Conservation (phyloP, 2,329 filamentous ascomycete species). For the Furcasterigmium furcatum region DNA sequence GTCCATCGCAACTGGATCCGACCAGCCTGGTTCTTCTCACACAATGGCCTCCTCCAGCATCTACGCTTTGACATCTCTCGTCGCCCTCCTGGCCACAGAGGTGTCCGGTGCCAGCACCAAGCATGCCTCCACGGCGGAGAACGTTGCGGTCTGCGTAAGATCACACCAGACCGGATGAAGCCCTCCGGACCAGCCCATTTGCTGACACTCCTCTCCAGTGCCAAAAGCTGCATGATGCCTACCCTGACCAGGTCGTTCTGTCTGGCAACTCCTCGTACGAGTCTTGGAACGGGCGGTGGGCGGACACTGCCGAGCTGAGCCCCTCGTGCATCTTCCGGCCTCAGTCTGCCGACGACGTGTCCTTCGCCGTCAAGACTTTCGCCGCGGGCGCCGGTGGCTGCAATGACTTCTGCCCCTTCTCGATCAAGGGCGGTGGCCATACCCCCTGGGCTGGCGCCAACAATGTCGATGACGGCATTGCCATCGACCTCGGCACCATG, state of each 20-base stretch:
- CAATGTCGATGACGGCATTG: conserved; percentile 7
- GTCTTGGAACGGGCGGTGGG: conserved; percentile 5
- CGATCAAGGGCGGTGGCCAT: conserved; percentile 7
- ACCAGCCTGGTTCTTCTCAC: background rate
- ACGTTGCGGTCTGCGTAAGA: background rate
- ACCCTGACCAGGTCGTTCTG: background rate
- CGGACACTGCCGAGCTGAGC: conserved; percentile 5
- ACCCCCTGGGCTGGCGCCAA: conserved; percentile 6
- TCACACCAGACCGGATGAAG: no score
- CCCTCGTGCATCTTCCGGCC: conserved; percentile 9
- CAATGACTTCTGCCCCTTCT: conserved; percentile 1
- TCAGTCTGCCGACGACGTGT: conserved; percentile 5
- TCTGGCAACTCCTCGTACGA: background rate
- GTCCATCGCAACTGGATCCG: background rate
- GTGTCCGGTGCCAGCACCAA: background rate
- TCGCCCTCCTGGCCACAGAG: background rate
- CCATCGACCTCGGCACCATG: conserved; percentile 2
- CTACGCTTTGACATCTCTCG: background rate
- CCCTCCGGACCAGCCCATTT: background rate
- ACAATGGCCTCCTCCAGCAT: background rate
- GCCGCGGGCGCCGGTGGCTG: background rate
- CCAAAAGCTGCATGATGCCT: background rate
- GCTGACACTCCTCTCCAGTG: background rate
- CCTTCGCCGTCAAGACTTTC: conserved; percentile 4
- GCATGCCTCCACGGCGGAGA: background rate